phyloP scores from a whole-genome alignment of 2,329 filamentous ascomycete species.

The Diaporthe citriasiana region DNA sequence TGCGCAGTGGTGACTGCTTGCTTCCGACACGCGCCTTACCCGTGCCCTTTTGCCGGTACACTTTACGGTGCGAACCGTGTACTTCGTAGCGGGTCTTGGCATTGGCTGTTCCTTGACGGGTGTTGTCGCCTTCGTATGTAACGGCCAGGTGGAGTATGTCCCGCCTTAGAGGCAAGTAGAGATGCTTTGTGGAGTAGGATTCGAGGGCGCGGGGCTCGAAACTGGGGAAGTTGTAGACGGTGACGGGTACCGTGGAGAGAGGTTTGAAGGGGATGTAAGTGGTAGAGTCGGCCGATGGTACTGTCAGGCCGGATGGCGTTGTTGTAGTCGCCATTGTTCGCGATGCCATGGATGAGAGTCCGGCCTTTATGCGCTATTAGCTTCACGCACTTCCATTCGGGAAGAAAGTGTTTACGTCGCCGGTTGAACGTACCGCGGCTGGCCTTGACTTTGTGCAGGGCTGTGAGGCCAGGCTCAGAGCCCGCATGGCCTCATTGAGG shows the following conservation, averaged over 20 bases:
- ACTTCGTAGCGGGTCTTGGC: conserved; percentile 88
- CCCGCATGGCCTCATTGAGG: conserved; percentile 67
- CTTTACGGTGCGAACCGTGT: conserved; percentile 84
- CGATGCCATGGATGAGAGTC: conserved; percentile 21
- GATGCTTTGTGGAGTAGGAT: conserved; percentile 84
- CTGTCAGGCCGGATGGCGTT: conserved; percentile 34
- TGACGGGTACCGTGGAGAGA: conserved; percentile 80
- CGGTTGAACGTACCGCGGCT: conserved; percentile 20
- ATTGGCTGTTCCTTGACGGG: conserved; percentile 87
- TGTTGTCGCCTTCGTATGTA: conserved; percentile 90
- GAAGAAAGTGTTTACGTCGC: not conserved
- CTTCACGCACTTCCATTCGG: conserved; percentile 35
- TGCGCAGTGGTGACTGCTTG: conserved; percentile 84
- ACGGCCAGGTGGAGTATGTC: conserved; percentile 95
- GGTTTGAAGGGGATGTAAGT: conserved; percentile 48
- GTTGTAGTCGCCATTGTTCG: conserved; percentile 42
- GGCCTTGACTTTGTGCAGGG: conserved; percentile 52
- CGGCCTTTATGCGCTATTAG: conserved; percentile 37
- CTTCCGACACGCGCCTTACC: conserved; percentile 85
- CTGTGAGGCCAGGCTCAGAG: conserved; percentile 63
- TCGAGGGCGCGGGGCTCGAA: conserved; percentile 87
- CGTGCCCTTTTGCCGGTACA: conserved; percentile 88
- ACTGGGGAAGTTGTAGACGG: conserved; percentile 89
- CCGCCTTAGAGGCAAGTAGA: conserved; percentile 87
- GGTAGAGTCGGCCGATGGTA: conserved; percentile 40